Evolutionary conservation across 75 land plant species (phyloP).

Genomic region (Selaginella moellendorffii): DNA sequence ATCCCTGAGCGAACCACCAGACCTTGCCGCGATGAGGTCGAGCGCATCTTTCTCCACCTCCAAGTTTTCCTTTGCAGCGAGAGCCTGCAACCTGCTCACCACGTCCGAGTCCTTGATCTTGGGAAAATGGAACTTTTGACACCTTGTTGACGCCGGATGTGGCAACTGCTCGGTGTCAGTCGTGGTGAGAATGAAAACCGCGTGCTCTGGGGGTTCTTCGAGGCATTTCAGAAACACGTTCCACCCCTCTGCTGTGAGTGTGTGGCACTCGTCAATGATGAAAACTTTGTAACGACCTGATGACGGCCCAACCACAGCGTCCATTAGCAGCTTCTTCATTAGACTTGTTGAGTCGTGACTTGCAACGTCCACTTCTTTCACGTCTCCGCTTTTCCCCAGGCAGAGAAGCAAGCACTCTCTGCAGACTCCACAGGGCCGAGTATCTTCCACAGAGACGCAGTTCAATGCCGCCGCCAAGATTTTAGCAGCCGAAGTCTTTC

Average conservation of each 20-base stretch:
- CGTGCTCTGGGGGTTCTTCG: conserved; percentile 38
- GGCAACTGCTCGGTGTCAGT: conserved; percentile 47
- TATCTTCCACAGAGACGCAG: conserved; percentile 47
- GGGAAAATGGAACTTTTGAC: conserved; percentile 44
- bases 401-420: conserved; percentile 37
- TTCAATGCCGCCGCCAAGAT: conserved; percentile 77
- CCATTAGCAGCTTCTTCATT: not conserved
- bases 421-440: conserved; percentile 40
- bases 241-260: conserved; percentile 44
- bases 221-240: conserved; percentile 35
- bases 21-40: conserved; percentile 45
- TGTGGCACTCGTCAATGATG: conserved; percentile 61
- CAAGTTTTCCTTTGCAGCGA: conserved; percentile 34
- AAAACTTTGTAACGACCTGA: conserved; percentile 37
- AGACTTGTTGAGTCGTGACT: conserved; percentile 8
- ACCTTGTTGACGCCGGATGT: conserved; percentile 33
- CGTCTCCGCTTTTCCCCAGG: conserved; percentile 29
- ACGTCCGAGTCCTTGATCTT: conserved; percentile 60
- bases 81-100: conserved; percentile 25
- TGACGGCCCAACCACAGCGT: conserved; percentile 14
- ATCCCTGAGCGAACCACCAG: conserved; percentile 66
- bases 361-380: conserved; percentile 45
- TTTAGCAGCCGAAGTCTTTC: conserved; percentile 82
- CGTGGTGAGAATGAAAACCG: conserved; percentile 63
- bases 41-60: conserved; percentile 45